Base-by-base conservation (phyloP, 2,329 filamentous ascomycete genomes). In the Curvularia spicifera region DNA sequence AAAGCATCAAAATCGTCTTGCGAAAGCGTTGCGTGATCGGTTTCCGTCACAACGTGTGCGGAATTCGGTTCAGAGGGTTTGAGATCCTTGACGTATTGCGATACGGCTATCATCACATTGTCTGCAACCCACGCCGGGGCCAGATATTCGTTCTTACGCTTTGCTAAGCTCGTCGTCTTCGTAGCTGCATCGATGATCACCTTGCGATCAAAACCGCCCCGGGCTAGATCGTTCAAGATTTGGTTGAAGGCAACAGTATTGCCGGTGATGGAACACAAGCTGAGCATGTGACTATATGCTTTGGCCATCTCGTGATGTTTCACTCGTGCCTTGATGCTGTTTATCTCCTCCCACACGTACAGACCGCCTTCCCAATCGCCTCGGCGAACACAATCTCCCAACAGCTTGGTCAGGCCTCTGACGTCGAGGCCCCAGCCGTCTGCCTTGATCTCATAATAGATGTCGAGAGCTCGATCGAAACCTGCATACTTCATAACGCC, bases 401-500 rank as follows among this genome's bases (percentile, higher is more conserved):
- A 68, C 33, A 82, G 68, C 13, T 73, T 69, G 0, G 67, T 73
- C 5, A 82, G 68, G 3, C 76, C 76, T 12, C 64, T 61, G 39
- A 78, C 70, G 52, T 78, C 76, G 8, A 82, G 66, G 9, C 80
- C 79, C 80, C 80, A 83, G 40, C 80, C 80, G 47, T 81, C 76
- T 6, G 68, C 59, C 15, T 77, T 75, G 75, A 82, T 78, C 33
- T 76, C 71, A 48, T 72, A 71, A 60, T 78, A 81, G 13, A 80
- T 71, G 1, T 76, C 68, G 8, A 81, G 61, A 10, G 80, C 76
- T 10, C 76, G 71, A 3, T 81, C 77, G 46, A 82, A 79, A 13
- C 80, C 80, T 26, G 75, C 72, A 58, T 82, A 82, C 48, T 76
- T 73, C 37, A 81, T 64, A 2, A 79, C 73, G 15, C 80, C 80